Evolutionary conservation across 2,329 filamentous ascomycete species (phyloP), one percentile per base, ranked within the genome.

Genomic region (Annulohypoxylon truncatum): DNA sequence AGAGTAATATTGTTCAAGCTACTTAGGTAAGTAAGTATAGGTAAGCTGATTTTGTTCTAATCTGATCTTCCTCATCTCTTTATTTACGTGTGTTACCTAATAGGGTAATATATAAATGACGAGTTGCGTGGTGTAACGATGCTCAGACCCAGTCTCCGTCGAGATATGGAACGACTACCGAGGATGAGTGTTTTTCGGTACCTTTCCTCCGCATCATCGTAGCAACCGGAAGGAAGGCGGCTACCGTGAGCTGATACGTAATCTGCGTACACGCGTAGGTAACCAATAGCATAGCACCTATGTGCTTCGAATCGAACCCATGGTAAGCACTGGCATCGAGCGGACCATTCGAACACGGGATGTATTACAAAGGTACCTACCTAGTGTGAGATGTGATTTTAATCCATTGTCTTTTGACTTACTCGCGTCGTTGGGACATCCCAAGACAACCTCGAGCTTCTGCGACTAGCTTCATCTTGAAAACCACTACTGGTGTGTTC

Each of bases 401-500:
- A 13, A 42, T 22, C 18, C 22, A n/a, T 9, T n/a, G 22, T 46
- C 18, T 22, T 24, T 46, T 46, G 5, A 20, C 20, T 46, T 46
- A 46, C 42, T 46, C 42, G 42, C 26, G 22, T 13, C 4, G 2
- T 46, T n/a, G 10, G 10, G 7, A 38, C 1, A 18, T 38, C 5
- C 10, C 8, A 40, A 8, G n/a, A 35, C 12, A 15, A 2, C 3
- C 6, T 40, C 6, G 1, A 40, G 57, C n/a, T 40, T 26, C 38
- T 40, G 29, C 20, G 38, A 52, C 57, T 53, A 53, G 35, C 22
- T 24, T 59, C 28, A 42, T 51, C n/a, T 59, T 15, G 33, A 42
- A 18, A 15, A 31, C 10, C 10, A 18, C 26, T 22, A 33, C 26
- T 15, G n/a, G 29, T 46, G 18, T 12, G 13, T 31, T 55, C 26